A percentile compares a stretch with the other conserved stretches of the same genome.
phyloP scores from a whole-genome alignment of 176 grass and related monocot genomes.

The Oryza coarctata region DNA sequence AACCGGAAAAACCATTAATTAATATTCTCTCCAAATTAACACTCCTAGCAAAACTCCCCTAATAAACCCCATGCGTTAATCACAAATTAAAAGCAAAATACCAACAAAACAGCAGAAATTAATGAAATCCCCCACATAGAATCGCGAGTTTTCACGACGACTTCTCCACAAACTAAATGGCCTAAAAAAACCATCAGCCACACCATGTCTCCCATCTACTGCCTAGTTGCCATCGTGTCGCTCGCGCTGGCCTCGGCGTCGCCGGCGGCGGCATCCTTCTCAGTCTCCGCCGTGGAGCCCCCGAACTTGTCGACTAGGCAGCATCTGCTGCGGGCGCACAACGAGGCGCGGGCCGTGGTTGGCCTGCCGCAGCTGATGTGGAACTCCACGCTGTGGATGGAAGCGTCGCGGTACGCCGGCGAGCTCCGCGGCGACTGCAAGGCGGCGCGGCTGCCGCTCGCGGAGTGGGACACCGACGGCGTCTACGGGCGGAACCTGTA shows the following conservation, averaged over 20 bases:
- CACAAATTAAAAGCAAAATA: background rate
- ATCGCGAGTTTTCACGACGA: background rate
- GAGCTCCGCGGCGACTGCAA: slow-evolving; percentile 5
- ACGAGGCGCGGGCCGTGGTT: background rate
- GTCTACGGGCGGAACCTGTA: slow-evolving; percentile 31
- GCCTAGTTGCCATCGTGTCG: background rate
- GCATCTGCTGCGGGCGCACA: slow-evolving; percentile 32
- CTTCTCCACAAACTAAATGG: background rate
- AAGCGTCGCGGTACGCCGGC: background rate
- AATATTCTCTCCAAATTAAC: too few species aligned
- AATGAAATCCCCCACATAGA: background rate
- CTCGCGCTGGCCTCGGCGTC: background rate
- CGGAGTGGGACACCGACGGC: background rate
- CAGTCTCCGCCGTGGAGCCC: background rate
- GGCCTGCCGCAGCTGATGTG: slow-evolving; percentile 22
- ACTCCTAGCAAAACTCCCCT: too few species aligned
- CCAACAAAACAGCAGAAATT: background rate
- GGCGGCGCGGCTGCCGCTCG: background rate
- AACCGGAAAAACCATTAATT: too few species aligned
- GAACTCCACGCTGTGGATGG: slow-evolving; percentile 26
- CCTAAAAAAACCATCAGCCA: too few species aligned
- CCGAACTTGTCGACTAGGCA: too few species aligned
- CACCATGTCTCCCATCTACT: slow-evolving; percentile 25
- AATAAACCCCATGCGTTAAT: too few species aligned
- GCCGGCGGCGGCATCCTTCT: background rate